These are phyloP conservation scores for Neurospora africana DNA, from an alignment of 495 filamentous ascomycete genomes.

Conservation along the genomic window DNA sequence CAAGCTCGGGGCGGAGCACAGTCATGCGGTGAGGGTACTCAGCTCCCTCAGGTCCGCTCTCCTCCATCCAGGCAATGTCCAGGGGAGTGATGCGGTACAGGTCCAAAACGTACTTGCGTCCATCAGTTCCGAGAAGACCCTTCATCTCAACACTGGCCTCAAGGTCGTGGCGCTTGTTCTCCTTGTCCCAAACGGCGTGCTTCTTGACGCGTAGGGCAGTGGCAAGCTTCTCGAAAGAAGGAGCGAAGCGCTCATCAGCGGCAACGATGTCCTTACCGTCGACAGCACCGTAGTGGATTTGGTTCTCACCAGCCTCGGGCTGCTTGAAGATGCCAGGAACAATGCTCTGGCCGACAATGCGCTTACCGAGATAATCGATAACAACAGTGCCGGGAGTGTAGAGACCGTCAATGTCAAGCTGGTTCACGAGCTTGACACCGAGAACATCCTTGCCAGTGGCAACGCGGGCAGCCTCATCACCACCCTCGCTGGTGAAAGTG, in stretches of 20 bases:
- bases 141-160: constrained; percentile 98
- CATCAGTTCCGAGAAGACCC: constrained; percentile 93
- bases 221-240: constrained; percentile 82
- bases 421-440: constrained; percentile 89
- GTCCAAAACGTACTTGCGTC: constrained; percentile 92
- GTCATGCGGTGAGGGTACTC: constrained; percentile 94
- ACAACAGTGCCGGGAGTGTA: constrained; percentile 95
- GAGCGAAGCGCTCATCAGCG: constrained; percentile 70
- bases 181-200: constrained; percentile 97
- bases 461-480: constrained; percentile 92
- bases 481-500: constrained; percentile 91
- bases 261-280: constrained; percentile 96
- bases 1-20: constrained; percentile 75
- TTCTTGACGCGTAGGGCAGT: constrained; percentile 81
- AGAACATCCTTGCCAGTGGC: constrained; percentile 95
- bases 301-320: constrained; percentile 90
- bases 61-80: constrained; percentile 84
- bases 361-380: constrained; percentile 93
- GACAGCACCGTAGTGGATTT: constrained; percentile 97
- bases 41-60: constrained; percentile 37
- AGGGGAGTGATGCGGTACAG: constrained; percentile 89
- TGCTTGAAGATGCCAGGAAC: constrained; percentile 99
- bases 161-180: constrained; percentile 77
- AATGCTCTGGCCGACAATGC: constrained; percentile 95
- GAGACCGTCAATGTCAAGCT: constrained; percentile 87